phyloP scores from a whole-genome alignment of 2,329 filamentous ascomycete species.

The Arthrobotrys sphaeroides region DNA sequence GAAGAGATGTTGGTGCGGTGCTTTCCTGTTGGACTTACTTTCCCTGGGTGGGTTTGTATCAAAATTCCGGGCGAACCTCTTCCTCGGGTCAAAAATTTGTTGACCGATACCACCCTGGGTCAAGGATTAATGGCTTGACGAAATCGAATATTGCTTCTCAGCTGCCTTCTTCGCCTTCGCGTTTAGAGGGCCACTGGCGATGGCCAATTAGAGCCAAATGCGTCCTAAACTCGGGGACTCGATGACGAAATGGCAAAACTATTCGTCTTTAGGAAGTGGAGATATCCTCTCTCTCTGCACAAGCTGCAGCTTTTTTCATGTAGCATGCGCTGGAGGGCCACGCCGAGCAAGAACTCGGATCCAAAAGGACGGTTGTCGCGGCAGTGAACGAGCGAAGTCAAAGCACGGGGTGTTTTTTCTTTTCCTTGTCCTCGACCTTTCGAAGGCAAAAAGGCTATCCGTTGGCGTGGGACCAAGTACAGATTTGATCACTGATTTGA shows the following conservation, averaged over 20 bases:
- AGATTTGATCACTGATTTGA: slow-evolving; percentile 39
- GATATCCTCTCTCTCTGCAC: slow-evolving; percentile 28
- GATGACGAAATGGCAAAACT: slow-evolving; percentile 52
- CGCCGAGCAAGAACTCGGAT: slow-evolving; percentile 17
- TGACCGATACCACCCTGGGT: slow-evolving; percentile 49
- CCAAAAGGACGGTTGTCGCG: slow-evolving; percentile 41
- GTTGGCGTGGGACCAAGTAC: slow-evolving; percentile 27
- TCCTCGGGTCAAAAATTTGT: slow-evolving; percentile 51
- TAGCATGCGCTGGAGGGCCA: slow-evolving; percentile 37
- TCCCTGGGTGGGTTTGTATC: slow-evolving; percentile 47
- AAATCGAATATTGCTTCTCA: slow-evolving; percentile 37
- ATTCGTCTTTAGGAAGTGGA: slow-evolving; percentile 39
- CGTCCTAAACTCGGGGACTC: slow-evolving; percentile 1
- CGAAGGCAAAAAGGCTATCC: slow-evolving; percentile 21
- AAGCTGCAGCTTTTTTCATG: slow-evolving; percentile 27
- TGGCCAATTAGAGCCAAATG: slow-evolving; percentile 26
- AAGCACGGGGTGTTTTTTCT: slow-evolving; percentile 13
- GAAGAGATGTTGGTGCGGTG: slow-evolving; percentile 48
- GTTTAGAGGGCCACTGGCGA: slow-evolving; percentile 2
- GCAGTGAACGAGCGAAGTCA: slow-evolving; percentile 26
- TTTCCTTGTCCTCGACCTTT: slow-evolving; percentile 5
- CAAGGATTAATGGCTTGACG: slow-evolving; percentile 46
- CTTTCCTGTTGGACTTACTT: slow-evolving; percentile 54
- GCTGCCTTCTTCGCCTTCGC: slow-evolving; percentile 49
- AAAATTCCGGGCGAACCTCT: slow-evolving; percentile 52